These are phyloP conservation scores for Fusarium miscanthi DNA, from an alignment of 2,329 filamentous ascomycete genomes.

Conservation along the genomic window DNA sequence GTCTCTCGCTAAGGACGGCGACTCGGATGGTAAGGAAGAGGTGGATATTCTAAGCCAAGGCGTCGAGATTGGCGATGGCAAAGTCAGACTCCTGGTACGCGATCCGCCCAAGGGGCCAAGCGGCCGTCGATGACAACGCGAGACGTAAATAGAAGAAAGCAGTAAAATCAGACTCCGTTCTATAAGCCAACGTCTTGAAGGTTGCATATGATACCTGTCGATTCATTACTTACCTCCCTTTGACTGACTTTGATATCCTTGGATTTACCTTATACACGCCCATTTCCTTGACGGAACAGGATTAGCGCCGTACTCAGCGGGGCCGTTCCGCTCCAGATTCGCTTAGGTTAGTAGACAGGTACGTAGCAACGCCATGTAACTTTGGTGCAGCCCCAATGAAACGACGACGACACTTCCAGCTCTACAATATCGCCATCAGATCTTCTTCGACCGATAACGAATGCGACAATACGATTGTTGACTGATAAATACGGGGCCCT, in stretches of 20 bases:
- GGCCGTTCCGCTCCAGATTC: conserved; percentile 12
- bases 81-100: conserved; percentile 72
- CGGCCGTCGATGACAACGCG: conserved; percentile 55
- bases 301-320: conserved; percentile 14
- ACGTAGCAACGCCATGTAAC: conserved; percentile 35
- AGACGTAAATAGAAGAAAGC: conserved; percentile 45
- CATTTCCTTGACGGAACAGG: neutral
- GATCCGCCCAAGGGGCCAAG: conserved; percentile 69
- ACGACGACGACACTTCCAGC: conserved; percentile 19
- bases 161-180: conserved; percentile 46
- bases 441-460: neutral
- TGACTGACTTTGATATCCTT: neutral
- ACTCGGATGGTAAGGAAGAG: conserved; percentile 56
- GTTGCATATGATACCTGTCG: neutral
- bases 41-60: conserved; percentile 72
- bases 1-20: conserved; percentile 62
- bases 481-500: neutral
- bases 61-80: conserved; percentile 75
- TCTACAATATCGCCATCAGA: conserved; percentile 5
- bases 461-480: neutral
- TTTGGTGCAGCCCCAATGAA: conserved; percentile 2
- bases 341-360: conserved; percentile 15
- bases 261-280: neutral
- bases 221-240: neutral
- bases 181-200: conserved; percentile 14